Conservation (phyloP, 2,329 filamentous ascomycete species). For the Trichoderma simmonsii region DNA sequence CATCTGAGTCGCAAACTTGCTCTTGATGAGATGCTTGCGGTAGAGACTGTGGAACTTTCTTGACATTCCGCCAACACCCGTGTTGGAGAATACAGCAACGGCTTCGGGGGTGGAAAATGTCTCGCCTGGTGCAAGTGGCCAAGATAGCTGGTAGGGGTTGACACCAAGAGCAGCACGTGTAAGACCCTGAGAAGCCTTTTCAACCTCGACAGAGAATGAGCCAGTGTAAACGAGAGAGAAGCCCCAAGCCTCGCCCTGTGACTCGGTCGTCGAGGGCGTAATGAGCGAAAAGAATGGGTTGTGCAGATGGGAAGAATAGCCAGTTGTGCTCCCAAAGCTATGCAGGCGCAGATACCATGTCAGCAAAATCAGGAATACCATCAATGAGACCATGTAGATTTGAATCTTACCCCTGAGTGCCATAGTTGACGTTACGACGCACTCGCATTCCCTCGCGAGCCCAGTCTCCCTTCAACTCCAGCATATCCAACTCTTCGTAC, state of each 20-base stretch:
- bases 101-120: slow-evolving; percentile 60
- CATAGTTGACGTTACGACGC: slow-evolving; percentile 54
- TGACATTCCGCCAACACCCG: slow-evolving; percentile 60
- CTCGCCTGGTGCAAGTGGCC: slow-evolving; percentile 53
- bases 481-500: slow-evolving; percentile 58
- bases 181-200: slow-evolving; percentile 60
- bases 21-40: slow-evolving; percentile 57
- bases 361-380: background rate
- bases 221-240: slow-evolving; percentile 65
- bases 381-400: background rate
- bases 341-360: background rate
- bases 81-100: slow-evolving; percentile 57
- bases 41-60: slow-evolving; percentile 60
- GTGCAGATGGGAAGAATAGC: slow-evolving; percentile 62
- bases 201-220: slow-evolving; percentile 59
- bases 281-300: slow-evolving; percentile 62
- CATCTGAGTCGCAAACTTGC: slow-evolving; percentile 50
- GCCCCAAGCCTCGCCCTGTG: slow-evolving; percentile 59
- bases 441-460: slow-evolving; percentile 54
- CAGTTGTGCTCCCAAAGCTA: slow-evolving; percentile 60
- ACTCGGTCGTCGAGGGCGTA: slow-evolving; percentile 56
- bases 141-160: slow-evolving; percentile 59
- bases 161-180: slow-evolving; percentile 59
- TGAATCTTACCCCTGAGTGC: slow-evolving; percentile 47
- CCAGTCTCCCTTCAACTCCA: slow-evolving; percentile 63